Conservation (phyloP, 441 rosid species). For the Pelargonium myrrhifolium region DNA sequence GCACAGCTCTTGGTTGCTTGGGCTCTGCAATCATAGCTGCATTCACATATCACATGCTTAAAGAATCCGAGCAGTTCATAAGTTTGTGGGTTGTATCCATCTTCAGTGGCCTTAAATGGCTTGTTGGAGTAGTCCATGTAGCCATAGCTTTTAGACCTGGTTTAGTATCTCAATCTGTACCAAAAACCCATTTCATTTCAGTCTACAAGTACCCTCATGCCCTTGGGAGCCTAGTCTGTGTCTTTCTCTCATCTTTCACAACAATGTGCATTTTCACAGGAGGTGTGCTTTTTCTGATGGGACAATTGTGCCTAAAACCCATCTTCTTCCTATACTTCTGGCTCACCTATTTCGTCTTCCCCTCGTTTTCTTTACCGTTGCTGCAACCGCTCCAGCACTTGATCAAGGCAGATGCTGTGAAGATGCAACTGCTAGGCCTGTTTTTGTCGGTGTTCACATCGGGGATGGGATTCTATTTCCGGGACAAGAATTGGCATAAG, state of each 20-base stretch:
- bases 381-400: slow-evolving; percentile 38
- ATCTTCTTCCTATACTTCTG: slow-evolving; percentile 30
- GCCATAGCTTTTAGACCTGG: slow-evolving; percentile 25
- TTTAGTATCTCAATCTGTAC: neutral
- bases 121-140: slow-evolving; percentile 34
- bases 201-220: slow-evolving; percentile 41
- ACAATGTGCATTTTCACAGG: slow-evolving; percentile 50
- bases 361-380: slow-evolving; percentile 36
- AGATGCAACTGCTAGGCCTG: slow-evolving; percentile 47
- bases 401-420: slow-evolving; percentile 29
- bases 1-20: slow-evolving; percentile 40
- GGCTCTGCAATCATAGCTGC: slow-evolving; percentile 45
- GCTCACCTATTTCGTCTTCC: slow-evolving; percentile 43
- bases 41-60: slow-evolving; percentile 49
- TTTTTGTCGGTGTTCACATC: slow-evolving; percentile 37
- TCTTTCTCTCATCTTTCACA: slow-evolving; percentile 39
- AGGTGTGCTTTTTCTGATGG: slow-evolving; percentile 32
- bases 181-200: slow-evolving; percentile 27
- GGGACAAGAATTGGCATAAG: slow-evolving; percentile 29
- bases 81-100: slow-evolving; percentile 58
- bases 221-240: slow-evolving; percentile 29
- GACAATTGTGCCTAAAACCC: slow-evolving; percentile 41
- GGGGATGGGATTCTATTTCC: slow-evolving; percentile 38
- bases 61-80: slow-evolving; percentile 23
- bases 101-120: slow-evolving; percentile 54